Evolutionary conservation across 768 basidiomycete species (phyloP).

Genomic region (Cystobasidium ongulense): DNA sequence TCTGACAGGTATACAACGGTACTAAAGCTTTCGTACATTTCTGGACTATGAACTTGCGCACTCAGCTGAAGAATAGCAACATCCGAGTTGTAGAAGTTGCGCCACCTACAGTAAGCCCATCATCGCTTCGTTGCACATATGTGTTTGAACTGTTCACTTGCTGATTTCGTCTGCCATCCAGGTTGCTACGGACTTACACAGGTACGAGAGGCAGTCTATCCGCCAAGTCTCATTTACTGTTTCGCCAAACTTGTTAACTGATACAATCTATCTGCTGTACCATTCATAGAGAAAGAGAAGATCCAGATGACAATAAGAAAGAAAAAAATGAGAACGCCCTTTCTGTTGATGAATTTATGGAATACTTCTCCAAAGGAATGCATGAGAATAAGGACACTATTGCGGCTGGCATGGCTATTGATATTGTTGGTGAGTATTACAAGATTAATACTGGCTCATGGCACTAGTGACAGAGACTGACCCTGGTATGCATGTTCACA

Average conservation of each 20-base stretch:
- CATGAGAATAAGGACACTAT: slow-evolving; percentile 17
- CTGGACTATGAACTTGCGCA: slow-evolving; percentile 18
- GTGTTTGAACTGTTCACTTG: too few species aligned
- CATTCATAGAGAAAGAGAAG: slow-evolving; percentile 1
- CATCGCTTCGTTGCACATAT: too few species aligned
- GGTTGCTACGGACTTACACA: slow-evolving; percentile 14
- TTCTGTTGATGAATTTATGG: slow-evolving; percentile 12
- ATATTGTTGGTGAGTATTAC: slow-evolving; percentile 12
- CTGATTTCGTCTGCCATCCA: not conserved
- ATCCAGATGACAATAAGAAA: slow-evolving; percentile 26
- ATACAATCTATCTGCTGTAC: not conserved
- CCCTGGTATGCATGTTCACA: not conserved
- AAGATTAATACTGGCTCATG: not conserved
- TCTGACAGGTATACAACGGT: slow-evolving; percentile 12
- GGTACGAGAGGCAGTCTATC: not conserved
- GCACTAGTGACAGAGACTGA: not conserved
- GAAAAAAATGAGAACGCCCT: slow-evolving; percentile 12
- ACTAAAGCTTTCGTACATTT: slow-evolving; percentile 20
- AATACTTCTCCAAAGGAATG: slow-evolving; percentile 8
- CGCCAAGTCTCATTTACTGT: not conserved
- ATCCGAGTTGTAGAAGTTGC: slow-evolving; percentile 19
- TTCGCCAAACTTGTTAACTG: too few species aligned
- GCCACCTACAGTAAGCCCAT: slow-evolving; percentile 5
- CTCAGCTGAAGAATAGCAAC: slow-evolving; percentile 17
- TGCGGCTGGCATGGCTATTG: not conserved